Conservation (phyloP, 1,139 yeast genomes). For the Suhomyces chickasaworum region DNA sequence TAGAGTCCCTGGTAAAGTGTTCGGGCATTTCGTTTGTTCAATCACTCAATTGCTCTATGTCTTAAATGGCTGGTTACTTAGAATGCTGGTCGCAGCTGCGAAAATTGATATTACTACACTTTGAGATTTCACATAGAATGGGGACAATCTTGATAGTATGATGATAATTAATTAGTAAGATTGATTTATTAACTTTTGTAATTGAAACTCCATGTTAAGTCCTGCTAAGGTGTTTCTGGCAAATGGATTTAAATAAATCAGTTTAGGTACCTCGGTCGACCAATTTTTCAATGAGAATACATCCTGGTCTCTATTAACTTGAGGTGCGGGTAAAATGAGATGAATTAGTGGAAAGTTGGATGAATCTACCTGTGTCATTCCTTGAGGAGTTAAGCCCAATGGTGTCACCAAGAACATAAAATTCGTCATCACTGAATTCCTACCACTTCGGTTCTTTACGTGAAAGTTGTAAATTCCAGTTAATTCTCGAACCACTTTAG, state of each 20-base stretch:
- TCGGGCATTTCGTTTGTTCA: too few species aligned
- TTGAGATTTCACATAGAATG: not conserved
- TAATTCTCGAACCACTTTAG: slow-evolving; percentile 57
- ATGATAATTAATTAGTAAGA: not conserved
- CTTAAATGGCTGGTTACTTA: not conserved
- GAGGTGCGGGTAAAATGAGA: slow-evolving; percentile 13
- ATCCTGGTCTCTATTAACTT: not conserved
- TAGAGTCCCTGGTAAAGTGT: too few species aligned
- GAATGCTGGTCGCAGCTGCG: slow-evolving; percentile 1
- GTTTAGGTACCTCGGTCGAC: slow-evolving; percentile 39
- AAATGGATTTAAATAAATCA: slow-evolving; percentile 48
- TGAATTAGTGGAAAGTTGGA: slow-evolving; percentile 59
- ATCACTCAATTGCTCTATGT: too few species aligned
- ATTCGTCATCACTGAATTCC: slow-evolving; percentile 22
- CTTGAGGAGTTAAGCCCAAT: slow-evolving; percentile 59
- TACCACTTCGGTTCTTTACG: slow-evolving; percentile 28
- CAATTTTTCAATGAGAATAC: slow-evolving; percentile 43
- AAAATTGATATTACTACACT: not conserved
- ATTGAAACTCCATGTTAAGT: slow-evolving; percentile 33
- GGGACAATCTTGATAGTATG: not conserved
- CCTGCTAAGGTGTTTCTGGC: slow-evolving; percentile 46
- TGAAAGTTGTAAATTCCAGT: slow-evolving; percentile 56
- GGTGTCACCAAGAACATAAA: slow-evolving; percentile 57
- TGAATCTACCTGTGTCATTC: slow-evolving; percentile 54
- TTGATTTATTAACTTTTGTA: slow-evolving; percentile 14